A percentile compares a stretch with the other conserved stretches of the same genome.
These are phyloP conservation scores for Leucosporidium creatinivorum DNA, from an alignment of 768 basidiomycete species.

Conservation along the genomic window DNA sequence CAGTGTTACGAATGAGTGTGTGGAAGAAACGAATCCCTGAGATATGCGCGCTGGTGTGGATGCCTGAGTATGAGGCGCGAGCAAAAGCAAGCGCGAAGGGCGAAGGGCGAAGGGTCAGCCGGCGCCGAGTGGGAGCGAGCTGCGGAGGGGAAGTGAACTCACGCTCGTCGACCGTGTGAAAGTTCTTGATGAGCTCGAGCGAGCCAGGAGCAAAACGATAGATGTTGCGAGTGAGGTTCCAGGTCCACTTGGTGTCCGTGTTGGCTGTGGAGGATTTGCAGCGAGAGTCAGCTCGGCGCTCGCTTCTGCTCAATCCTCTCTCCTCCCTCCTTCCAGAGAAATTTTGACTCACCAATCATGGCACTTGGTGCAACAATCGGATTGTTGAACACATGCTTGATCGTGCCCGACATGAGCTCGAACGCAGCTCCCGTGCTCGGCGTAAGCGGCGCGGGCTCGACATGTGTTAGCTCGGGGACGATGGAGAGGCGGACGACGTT, in stretches of 20 bases:
- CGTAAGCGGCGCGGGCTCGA: slow-evolving; percentile 28
- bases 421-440: slow-evolving; percentile 14
- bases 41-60: slow-evolving; percentile 41
- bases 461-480: background rate
- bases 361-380: slow-evolving; percentile 14
- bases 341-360: slow-evolving; percentile 15
- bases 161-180: slow-evolving; percentile 44
- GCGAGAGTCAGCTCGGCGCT: no score
- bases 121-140: no score
- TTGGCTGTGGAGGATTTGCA: background rate
- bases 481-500: slow-evolving; percentile 13
- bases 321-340: no score
- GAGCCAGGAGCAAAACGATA: slow-evolving; percentile 42
- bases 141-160: background rate
- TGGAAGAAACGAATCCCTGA: slow-evolving; percentile 42
- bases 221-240: slow-evolving; percentile 41
- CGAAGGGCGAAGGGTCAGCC: background rate
- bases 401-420: slow-evolving; percentile 19
- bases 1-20: slow-evolving; percentile 35
- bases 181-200: slow-evolving; percentile 18
- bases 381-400: slow-evolving; percentile 8
- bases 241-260: slow-evolving; percentile 31
- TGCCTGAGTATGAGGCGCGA: background rate
- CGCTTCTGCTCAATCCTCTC: no score
- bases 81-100: background rate